Base-by-base conservation (phyloP, 2,329 filamentous ascomycete species). In the Verticillium dahliae region DNA sequence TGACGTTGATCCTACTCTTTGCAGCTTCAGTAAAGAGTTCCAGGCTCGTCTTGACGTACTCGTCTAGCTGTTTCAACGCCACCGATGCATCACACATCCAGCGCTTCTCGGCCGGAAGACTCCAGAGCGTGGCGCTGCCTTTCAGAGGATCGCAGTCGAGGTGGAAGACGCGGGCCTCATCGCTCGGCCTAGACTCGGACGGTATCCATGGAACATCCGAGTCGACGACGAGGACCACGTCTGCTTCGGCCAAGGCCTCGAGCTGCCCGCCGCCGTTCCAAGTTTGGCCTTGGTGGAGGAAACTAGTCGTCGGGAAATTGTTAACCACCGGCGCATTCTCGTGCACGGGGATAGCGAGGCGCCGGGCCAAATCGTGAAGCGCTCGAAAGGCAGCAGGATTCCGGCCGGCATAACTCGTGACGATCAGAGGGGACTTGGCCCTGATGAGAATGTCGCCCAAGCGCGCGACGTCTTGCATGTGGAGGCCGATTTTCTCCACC, bases 201-300 rank as follows among this genome's bases (percentile, higher is more conserved):
- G 83, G 82, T 57, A 90, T 87, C 85, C 85, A 90, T 0, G 87
- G 87, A 1, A 89, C 85, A 68, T 90, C 87, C 62, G 85, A 87
- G 69, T 89, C 86, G 22, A 88, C 73, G 11, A 89, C 83, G 10
- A 90, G 69, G 57, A 90, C 88, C 45, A 89, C 78, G 68, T 89
- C 87, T 0, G 87, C 86, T 1, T 81, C 81, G 62, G 77, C 80
- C 69, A 89, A 84, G 45, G 75, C 60, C 4, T 60, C 56, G 6
- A 63, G 59, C 61, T 65, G 65, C 4, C 65, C 65, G 9, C 66
- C 63, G 18, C 64, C 64, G 57, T 65, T 67, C 63, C 65, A 67
- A 14, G 63, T 60, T 55, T 66, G 64, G 18, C 66, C 62, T 37
- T 65, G 65, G 58, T 66, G 66, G 9, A 41, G 37, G 13, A 39